phyloP scores from a whole-genome alignment of 1,284 basidiomycete genomes.

The Trametes sp. region DNA sequence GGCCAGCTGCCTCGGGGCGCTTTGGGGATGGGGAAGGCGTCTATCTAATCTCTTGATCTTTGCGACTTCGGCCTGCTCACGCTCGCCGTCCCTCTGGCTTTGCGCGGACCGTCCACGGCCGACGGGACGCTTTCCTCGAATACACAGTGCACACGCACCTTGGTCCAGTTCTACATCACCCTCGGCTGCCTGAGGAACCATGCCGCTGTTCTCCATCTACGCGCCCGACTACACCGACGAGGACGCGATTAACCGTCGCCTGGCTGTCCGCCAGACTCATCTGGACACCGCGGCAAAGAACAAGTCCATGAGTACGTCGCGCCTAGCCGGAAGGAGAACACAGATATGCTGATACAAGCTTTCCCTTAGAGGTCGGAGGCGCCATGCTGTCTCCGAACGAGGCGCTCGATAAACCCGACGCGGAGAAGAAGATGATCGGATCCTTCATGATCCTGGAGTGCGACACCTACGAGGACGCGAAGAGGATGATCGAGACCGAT shows the following conservation, averaged over 20 bases:
- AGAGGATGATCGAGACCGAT: slow-evolving; percentile 36
- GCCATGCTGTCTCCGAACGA: slow-evolving; percentile 40
- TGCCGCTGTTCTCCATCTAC: slow-evolving; percentile 44
- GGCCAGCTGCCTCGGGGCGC: slow-evolving; percentile 7
- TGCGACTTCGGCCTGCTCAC: background rate
- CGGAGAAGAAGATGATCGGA: slow-evolving; percentile 40
- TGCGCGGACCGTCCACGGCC: slow-evolving; percentile 11
- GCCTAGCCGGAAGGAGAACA: too few species aligned
- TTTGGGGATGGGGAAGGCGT: background rate
- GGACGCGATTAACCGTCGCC: slow-evolving; percentile 39
- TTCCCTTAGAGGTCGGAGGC: slow-evolving; percentile 39
- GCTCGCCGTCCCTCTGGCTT: background rate
- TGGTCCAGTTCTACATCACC: background rate
- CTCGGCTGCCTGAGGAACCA: background rate
- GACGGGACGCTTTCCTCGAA: background rate
- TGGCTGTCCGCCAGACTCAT: slow-evolving; percentile 41
- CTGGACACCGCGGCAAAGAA: slow-evolving; percentile 34
- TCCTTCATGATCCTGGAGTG: slow-evolving; percentile 40
- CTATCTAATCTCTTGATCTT: slow-evolving; percentile 23
- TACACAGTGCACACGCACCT: background rate
- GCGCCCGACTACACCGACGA: slow-evolving; percentile 46
- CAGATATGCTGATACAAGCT: too few species aligned
- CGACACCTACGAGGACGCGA: slow-evolving; percentile 37
- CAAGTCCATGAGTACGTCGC: slow-evolving; percentile 36
- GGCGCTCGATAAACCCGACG: slow-evolving; percentile 33